These are phyloP conservation scores for Lasiosphaeria hispida DNA, from an alignment of 495 filamentous ascomycete species.

Conservation along the genomic window DNA sequence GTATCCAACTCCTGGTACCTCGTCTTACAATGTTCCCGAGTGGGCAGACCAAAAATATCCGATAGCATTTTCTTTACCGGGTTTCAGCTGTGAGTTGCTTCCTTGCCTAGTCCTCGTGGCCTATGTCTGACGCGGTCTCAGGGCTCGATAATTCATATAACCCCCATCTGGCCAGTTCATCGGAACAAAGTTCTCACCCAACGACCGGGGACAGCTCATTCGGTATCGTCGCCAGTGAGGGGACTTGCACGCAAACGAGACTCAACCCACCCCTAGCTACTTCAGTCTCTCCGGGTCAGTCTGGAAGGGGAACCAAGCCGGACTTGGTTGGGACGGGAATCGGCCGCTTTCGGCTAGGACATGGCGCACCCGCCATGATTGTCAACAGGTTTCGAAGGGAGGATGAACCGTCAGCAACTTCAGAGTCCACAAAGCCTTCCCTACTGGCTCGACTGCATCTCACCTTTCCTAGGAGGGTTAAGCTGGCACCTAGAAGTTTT, in stretches of 20 bases:
- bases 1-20: slow-evolving; percentile 13
- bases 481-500: slow-evolving; percentile 20
- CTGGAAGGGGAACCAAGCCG: slow-evolving; percentile 26
- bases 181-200: slow-evolving; percentile 15
- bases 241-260: neutral
- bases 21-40: slow-evolving; percentile 11
- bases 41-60: neutral
- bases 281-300: slow-evolving; percentile 22
- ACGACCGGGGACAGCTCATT: slow-evolving; percentile 6
- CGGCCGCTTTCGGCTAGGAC: slow-evolving; percentile 26
- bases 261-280: neutral
- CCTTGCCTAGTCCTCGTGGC: too few species aligned
- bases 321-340: slow-evolving; percentile 35
- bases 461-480: slow-evolving; percentile 28
- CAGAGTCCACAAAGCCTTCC: slow-evolving; percentile 23
- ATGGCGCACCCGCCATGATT: slow-evolving; percentile 26
- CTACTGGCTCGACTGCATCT: slow-evolving; percentile 36
- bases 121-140: slow-evolving; percentile 1
- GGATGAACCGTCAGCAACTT: slow-evolving; percentile 14
- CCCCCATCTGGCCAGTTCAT: neutral
- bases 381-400: slow-evolving; percentile 36
- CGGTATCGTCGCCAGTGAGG: neutral
- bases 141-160: slow-evolving; percentile 18
- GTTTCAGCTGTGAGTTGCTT: slow-evolving; percentile 17
- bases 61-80: slow-evolving; percentile 1